Evolutionary conservation across 129 eudicot species (phyloP), one percentile per base, ranked within the genome.

Genomic region (Flaveria robusta): DNA sequence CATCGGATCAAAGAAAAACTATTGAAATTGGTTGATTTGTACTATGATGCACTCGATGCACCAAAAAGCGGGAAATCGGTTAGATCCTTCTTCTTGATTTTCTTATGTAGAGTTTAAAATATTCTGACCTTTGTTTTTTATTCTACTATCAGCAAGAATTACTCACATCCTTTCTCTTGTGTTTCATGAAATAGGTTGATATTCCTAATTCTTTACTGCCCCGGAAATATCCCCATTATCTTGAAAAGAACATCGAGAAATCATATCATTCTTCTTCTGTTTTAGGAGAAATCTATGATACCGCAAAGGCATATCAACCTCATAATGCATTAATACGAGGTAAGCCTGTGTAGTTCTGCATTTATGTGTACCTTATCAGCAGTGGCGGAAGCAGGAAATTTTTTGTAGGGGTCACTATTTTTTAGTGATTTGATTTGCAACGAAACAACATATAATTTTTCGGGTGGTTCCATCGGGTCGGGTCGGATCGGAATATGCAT

Each of bases 1-100:
- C 72, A 55, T 7, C 5, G 0, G 2, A 20, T 90, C 47, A 81
- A 41, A 59, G 63, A 34, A 51, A 90, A 80, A 60, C 69, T 93
- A 69, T 76, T 79, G 34, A 34, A 79, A 39, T 70, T 93, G 72
- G 69, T 86, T 16, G 96, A 93, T 82, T 67, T 87, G 14, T 93
- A 93, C 69, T 93, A 93, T 56, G 98, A 93, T 71, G 98, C 98
- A 47, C 23, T 93, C 58, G 97, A 93, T 82, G 97, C 98, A 52
- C 93, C 97, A 45, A 93, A 93, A 83, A 87, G 84, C 23, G 98
- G 98, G 71, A 83, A 85, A 74, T 78, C 69, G 89, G 96, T 90
- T 11, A 72, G 64, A 68, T 69, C 1, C 20, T 39, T 46, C 27
- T 45, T 43, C 63, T 45, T 6, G 4, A 12, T 69, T 24, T 27